Evolutionary conservation across 1,284 basidiomycete species (phyloP).

Genomic region (Marasmius tenuissimus): DNA sequence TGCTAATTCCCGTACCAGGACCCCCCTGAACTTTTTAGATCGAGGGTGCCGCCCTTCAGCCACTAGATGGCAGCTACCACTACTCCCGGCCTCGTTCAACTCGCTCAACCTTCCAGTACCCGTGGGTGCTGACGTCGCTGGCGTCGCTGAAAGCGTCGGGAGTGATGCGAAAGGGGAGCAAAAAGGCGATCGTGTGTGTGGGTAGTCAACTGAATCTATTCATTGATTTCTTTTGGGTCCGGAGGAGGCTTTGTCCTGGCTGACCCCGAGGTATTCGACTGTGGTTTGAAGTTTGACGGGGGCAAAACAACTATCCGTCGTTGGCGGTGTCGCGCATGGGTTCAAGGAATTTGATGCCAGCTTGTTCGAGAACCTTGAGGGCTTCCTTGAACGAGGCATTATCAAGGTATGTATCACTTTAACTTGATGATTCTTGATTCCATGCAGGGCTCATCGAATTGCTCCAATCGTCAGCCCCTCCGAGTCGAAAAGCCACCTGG

Average conservation of each 20-base stretch:
- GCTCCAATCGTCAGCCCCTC: no score
- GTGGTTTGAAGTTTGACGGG: not conserved
- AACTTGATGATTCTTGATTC: no score
- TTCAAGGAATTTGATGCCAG: not conserved
- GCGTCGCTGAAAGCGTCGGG: slow-evolving; percentile 54
- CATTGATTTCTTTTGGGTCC: not conserved
- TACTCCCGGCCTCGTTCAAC: not conserved
- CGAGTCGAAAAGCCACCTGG: not conserved
- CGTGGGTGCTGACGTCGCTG: slow-evolving; percentile 55
- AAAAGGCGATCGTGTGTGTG: slow-evolving; percentile 61
- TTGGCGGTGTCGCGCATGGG: not conserved
- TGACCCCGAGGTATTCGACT: not conserved
- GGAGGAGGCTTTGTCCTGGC: not conserved
- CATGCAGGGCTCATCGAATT: no score
- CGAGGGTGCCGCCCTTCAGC: not conserved
- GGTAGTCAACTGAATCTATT: slow-evolving; percentile 25
- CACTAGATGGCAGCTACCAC: not conserved
- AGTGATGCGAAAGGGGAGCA: slow-evolving; percentile 46
- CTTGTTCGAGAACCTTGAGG: not conserved
- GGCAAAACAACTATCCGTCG: not conserved
- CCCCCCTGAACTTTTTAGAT: not conserved
- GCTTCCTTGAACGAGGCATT: not conserved
- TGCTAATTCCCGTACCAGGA: not conserved
- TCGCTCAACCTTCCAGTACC: not conserved
- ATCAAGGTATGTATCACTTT: no score